Conservation (phyloP, 306 rosid species). For the Hippophae tibetana region DNA sequence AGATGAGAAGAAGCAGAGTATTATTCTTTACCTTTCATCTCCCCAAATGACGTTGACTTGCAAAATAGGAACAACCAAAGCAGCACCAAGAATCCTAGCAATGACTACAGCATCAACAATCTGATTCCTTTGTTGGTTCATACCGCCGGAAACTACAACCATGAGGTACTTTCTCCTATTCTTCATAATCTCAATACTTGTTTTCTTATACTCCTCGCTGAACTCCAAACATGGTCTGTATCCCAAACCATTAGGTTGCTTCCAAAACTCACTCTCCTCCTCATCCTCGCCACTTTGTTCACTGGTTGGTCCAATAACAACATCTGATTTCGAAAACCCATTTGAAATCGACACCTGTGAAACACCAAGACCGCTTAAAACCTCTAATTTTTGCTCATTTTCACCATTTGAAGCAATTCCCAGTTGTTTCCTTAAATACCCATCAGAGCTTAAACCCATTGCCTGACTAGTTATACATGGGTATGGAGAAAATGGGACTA, state of each 20-base stretch:
- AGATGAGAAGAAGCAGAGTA: not conserved
- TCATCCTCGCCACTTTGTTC: not conserved
- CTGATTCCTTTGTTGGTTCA: slow-evolving; percentile 98
- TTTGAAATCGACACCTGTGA: slow-evolving; percentile 20
- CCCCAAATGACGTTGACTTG: slow-evolving; percentile 98
- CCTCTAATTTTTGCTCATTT: slow-evolving; percentile 18
- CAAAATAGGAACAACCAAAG: slow-evolving; percentile 85
- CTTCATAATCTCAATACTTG: slow-evolving; percentile 36
- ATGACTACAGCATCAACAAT: slow-evolving; percentile 96
- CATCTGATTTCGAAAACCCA: slow-evolving; percentile 1
- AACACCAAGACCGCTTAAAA: slow-evolving; percentile 2
- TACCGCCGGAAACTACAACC: slow-evolving; percentile 94
- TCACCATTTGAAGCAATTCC: slow-evolving; percentile 10
- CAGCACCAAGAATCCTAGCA: slow-evolving; percentile 95
- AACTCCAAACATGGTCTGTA: slow-evolving; percentile 67
- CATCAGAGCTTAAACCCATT: slow-evolving; percentile 23
- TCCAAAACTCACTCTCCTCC: slow-evolving; percentile 56
- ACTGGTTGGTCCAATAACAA: not conserved
- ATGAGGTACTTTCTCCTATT: slow-evolving; percentile 58
- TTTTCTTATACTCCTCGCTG: slow-evolving; percentile 43
- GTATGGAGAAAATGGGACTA: slow-evolving; percentile 32
- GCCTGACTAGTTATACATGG: slow-evolving; percentile 42
- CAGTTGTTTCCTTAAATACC: slow-evolving; percentile 20
- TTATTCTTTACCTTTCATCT: slow-evolving; percentile 65
- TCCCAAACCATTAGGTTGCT: slow-evolving; percentile 80